phyloP scores from a whole-genome alignment of 164 flowering plant genomes.

The Stephania japonica region DNA sequence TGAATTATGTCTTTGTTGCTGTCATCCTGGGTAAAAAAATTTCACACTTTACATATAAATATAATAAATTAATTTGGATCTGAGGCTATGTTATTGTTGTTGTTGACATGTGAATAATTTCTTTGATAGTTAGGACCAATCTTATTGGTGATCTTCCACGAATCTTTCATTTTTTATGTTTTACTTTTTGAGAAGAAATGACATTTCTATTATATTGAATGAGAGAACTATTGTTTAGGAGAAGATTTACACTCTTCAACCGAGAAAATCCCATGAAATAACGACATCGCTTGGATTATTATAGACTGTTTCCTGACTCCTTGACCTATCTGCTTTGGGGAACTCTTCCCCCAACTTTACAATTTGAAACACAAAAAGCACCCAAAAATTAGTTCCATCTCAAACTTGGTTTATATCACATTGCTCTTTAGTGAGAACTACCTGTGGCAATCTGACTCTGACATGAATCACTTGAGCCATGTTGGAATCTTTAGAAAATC shows the following conservation, averaged over 20 bases:
- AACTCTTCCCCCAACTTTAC: too few relatives aligned
- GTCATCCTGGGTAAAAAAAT: constrained; percentile 88
- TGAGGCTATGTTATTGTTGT: too few relatives aligned
- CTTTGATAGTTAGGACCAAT: background rate
- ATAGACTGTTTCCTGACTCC: too few relatives aligned
- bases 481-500: background rate
- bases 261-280: too few relatives aligned
- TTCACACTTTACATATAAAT: background rate
- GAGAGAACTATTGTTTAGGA: too few relatives aligned
- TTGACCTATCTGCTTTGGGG: too few relatives aligned
- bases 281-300: too few relatives aligned
- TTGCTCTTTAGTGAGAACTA: background rate
- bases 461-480: background rate
- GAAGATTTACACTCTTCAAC: too few relatives aligned
- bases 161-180: background rate
- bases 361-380: too few relatives aligned
- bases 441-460: background rate
- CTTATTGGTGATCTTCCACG: background rate
- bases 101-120: background rate
- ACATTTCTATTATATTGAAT: too few relatives aligned
- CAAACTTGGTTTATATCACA: background rate
- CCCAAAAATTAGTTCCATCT: background rate
- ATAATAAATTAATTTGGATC: too few relatives aligned
- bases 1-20: constrained; percentile 94
- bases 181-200: too few relatives aligned